phyloP scores from a whole-genome alignment of 2,329 filamentous ascomycete species.

The Fusarium musae region DNA sequence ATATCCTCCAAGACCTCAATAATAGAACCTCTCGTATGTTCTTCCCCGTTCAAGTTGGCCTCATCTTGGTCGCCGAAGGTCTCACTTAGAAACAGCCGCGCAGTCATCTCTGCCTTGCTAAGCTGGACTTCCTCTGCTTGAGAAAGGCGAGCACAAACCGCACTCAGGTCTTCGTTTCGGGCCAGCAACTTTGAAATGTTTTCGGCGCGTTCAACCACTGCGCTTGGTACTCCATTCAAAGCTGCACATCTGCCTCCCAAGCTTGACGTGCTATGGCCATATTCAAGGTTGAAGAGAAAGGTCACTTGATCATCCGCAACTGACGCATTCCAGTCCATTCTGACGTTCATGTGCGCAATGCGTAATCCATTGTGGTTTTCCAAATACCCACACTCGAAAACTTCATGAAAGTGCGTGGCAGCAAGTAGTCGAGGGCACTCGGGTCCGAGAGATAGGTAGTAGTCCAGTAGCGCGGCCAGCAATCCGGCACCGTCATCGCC shows the following conservation, averaged over 20 bases:
- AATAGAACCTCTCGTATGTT: not conserved
- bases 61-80: conserved; percentile 24
- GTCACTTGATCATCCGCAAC: conserved; percentile 71
- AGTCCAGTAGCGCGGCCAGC: conserved; percentile 65
- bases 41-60: not conserved
- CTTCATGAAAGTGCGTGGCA: conserved; percentile 75
- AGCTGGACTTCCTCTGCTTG: conserved; percentile 72
- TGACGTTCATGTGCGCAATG: conserved; percentile 79
- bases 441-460: conserved; percentile 61
- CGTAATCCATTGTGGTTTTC: conserved; percentile 59
- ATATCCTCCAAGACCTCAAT: conserved; percentile 33
- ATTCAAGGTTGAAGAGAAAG: conserved; percentile 76
- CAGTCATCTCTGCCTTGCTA: conserved; percentile 71
- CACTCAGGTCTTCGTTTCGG: conserved; percentile 79
- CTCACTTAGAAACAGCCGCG: conserved; percentile 65
- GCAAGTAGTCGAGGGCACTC: conserved; percentile 67
- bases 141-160: conserved; percentile 75
- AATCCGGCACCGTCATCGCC: conserved; percentile 68
- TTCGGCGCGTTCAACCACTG: conserved; percentile 80
- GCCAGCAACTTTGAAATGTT: conserved; percentile 75
- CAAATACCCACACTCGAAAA: conserved; percentile 74
- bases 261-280: conserved; percentile 79
- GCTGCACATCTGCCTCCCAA: conserved; percentile 89
- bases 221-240: conserved; percentile 81
- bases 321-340: conserved; percentile 63